phyloP scores from a whole-genome alignment of 2,329 filamentous ascomycete species.

The Pseudogymnoascus sp. region DNA sequence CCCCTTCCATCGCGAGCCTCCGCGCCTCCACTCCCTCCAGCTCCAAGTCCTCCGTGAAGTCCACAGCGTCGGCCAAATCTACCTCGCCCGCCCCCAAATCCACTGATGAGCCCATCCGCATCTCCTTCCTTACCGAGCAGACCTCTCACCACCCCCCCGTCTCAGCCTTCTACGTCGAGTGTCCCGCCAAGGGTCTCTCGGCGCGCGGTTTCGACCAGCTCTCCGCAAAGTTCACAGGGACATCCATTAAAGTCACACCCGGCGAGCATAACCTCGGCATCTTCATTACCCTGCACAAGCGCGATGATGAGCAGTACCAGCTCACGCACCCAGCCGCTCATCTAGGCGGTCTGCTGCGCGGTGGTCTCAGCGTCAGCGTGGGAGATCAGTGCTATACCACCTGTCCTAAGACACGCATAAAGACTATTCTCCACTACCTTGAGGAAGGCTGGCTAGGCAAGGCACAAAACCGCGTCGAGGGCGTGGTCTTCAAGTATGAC shows the following conservation, averaged over 20 bases:
- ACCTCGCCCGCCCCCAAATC: constrained; percentile 32
- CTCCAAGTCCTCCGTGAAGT: constrained; percentile 26
- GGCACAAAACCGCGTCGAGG: constrained; percentile 84
- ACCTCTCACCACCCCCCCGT: constrained; percentile 97
- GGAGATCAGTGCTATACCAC: constrained; percentile 83
- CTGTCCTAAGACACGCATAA: constrained; percentile 83
- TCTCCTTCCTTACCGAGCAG: constrained; percentile 95
- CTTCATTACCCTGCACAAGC: constrained; percentile 77
- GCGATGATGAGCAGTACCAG: constrained; percentile 85
- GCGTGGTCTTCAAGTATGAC: constrained; percentile 85
- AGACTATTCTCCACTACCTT: constrained; percentile 85
- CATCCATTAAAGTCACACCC: constrained; percentile 82
- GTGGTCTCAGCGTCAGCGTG: constrained; percentile 82
- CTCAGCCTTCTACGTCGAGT: constrained; percentile 90
- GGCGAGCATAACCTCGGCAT: constrained; percentile 94
- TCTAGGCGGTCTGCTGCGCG: constrained; percentile 78
- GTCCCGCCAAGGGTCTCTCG: constrained; percentile 80
- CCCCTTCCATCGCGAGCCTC: constrained; percentile 50
- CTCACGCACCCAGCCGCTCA: constrained; percentile 92
- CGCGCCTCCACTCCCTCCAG: constrained; percentile 20
- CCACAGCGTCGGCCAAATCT: constrained; percentile 26
- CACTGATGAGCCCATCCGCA: constrained; percentile 51
- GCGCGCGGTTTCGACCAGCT: constrained; percentile 93
- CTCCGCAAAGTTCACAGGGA: constrained; percentile 95
- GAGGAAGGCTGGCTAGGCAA: constrained; percentile 94